Evolutionary conservation across 305 asterid species (phyloP), one percentile per base, ranked within the genome.

Genomic region (Andrographis paniculata): DNA sequence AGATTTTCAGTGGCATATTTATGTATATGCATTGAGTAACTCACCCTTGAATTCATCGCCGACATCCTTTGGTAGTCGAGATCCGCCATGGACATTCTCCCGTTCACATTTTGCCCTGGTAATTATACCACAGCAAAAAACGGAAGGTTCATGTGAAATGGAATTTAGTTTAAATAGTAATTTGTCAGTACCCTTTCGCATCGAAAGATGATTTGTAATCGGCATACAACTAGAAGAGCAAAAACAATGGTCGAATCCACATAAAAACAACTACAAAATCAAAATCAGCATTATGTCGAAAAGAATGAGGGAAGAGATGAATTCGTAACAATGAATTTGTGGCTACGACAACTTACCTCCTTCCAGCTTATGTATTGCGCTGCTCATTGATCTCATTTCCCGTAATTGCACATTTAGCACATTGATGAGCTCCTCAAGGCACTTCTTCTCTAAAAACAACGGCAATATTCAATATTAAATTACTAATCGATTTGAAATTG

Each of bases 361-460:
- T 77, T 83, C 93, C 73, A 91, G 62, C 65, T 79, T 86, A 58
- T 70, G 84, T 65, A 91, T 61, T 37, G 95, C 55, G 60, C 37
- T 70, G 52, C 67, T 72, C 95, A 91, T 77, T 46, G 94, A 73
- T 78, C 77, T 91, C 95, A 91, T 86, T 72, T 91, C 96, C 13
- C 52, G 69, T 38, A 79, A 74, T 80, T 91, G 99, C 42, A 66
- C 68, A 68, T 74, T 72, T 64, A 91, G 67, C 71, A 77, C 53
- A 45, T 65, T 68, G 64, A 85, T 69, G 64, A 91, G 94, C 74
- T 91, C 96, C 73, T 76, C 76, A 53, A 86, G 77, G 78, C 65
- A 78, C 66, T 67, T 80, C 75, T 83, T 91, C 67, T 86, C 99
- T 91, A 20, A 57, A 71, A 50, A 58, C 13, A 51, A 50, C 41